Evolutionary conservation across 2,329 filamentous ascomycete genomes (phyloP).

Genomic region (Alternaria solani): DNA sequence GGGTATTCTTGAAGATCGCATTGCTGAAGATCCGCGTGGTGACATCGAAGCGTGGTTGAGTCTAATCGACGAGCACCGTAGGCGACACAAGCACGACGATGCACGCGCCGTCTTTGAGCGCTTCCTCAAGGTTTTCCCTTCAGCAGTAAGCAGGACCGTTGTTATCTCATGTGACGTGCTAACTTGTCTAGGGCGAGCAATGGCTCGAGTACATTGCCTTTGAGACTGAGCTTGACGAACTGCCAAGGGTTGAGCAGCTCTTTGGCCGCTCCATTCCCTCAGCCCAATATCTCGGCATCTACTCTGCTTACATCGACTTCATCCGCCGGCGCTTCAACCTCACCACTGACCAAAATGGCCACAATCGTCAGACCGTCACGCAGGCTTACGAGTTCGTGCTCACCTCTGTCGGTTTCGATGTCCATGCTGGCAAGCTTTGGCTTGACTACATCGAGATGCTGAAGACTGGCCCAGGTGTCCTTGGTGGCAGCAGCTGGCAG

Average conservation of each 20-base stretch:
- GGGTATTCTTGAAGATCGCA: conserved; percentile 84
- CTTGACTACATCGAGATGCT: conserved; percentile 94
- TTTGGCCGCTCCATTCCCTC: conserved; percentile 81
- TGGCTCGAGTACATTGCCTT: conserved; percentile 90
- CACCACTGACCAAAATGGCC: conserved; percentile 77
- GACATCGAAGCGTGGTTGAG: conserved; percentile 91
- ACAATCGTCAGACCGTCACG: conserved; percentile 79
- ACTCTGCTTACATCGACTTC: conserved; percentile 94
- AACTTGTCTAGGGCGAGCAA: conserved; percentile 80
- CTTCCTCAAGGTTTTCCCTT: conserved; percentile 87
- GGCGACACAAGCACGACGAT: conserved; percentile 82
- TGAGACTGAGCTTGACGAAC: conserved; percentile 87
- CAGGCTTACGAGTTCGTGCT: conserved; percentile 94
- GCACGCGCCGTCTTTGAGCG: conserved; percentile 82
- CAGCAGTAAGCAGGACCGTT: conserved; percentile 73
- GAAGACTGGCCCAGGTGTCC: conserved; percentile 82
- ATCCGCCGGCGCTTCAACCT: conserved; percentile 91
- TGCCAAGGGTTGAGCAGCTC: conserved; percentile 79
- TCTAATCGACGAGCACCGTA: conserved; percentile 84
- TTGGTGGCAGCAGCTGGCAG: conserved; percentile 90
- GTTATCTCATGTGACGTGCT: conserved; percentile 16
- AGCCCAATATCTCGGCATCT: conserved; percentile 84
- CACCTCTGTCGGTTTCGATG: conserved; percentile 87
- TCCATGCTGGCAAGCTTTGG: conserved; percentile 90
- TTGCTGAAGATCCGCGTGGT: conserved; percentile 90